A percentile compares a stretch with the other conserved stretches of the same genome.
These are phyloP conservation scores for Styphnolobium japonicum DNA, from an alignment of 306 rosid species.

Conservation along the genomic window DNA sequence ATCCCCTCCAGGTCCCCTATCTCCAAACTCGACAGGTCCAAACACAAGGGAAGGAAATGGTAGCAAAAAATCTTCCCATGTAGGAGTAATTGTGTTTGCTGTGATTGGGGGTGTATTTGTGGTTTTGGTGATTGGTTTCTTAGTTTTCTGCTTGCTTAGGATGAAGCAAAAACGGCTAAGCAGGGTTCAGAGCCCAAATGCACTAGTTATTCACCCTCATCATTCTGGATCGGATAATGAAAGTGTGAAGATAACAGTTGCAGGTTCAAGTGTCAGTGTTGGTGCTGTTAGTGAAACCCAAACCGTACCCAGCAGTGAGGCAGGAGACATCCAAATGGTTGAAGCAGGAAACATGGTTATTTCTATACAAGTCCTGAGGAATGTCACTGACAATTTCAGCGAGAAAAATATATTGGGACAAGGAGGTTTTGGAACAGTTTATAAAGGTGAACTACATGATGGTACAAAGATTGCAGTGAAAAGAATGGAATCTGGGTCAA, in stretches of 20 bases:
- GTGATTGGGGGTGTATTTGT: constrained; percentile 57
- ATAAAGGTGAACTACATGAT: constrained; percentile 68
- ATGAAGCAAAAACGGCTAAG: constrained; percentile 66
- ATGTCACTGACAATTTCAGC: constrained; percentile 60
- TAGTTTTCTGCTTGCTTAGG: constrained; percentile 62
- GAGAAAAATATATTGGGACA: constrained; percentile 57
- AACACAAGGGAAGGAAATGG: constrained; percentile 15
- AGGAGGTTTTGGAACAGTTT: constrained; percentile 70
- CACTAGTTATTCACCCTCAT: constrained; percentile 73
- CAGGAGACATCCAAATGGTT: constrained; percentile 82
- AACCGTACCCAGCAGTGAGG: constrained; percentile 49
- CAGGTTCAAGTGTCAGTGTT: constrained; percentile 84
- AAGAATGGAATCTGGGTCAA: constrained; percentile 67
- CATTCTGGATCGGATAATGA: constrained; percentile 85
- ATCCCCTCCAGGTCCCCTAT: constrained; percentile 21
- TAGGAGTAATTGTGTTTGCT: constrained; percentile 59
- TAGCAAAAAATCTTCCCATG: constrained; percentile 46
- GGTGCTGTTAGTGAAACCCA: constrained; percentile 68
- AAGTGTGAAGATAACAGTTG: constrained; percentile 86
- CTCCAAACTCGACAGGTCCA: constrained; percentile 24
- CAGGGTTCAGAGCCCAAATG: constrained; percentile 87
- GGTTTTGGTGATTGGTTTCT: constrained; percentile 50
- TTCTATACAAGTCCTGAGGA: constrained; percentile 65
- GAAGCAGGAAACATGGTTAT: constrained; percentile 95
- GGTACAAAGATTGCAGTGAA: constrained; percentile 73